Percentiles rank a stretch among this genome's conserved stretches.
Evolutionary conservation across 2,329 filamentous ascomycete species (phyloP).

Genomic region (Penicillium janthinellum): DNA sequence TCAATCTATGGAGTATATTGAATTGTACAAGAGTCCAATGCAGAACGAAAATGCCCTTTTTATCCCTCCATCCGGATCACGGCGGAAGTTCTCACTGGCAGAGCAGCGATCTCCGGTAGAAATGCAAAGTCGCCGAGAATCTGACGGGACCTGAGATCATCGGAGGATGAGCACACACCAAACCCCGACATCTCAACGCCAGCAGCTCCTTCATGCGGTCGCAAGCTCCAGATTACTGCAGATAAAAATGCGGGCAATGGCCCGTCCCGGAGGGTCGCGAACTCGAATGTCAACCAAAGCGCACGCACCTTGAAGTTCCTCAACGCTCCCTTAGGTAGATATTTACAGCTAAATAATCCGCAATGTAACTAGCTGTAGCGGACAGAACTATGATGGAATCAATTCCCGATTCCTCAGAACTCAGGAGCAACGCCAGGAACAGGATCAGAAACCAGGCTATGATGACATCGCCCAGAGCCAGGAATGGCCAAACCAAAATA

Average conservation of each 20-base stretch:
- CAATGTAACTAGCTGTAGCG: not conserved
- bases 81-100: not conserved
- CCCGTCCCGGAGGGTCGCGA: conserved; percentile 4
- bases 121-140: not conserved
- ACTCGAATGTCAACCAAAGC: not conserved
- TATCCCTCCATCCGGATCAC: not conserved
- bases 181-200: not conserved
- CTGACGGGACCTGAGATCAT: not conserved
- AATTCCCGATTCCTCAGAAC: not conserved
- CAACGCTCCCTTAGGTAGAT: not conserved
- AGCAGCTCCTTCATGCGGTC: not conserved
- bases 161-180: not conserved
- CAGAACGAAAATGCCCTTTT: not conserved
- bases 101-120: not conserved
- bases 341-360: not conserved
- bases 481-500: conserved; percentile 7
- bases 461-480: conserved; percentile 12
- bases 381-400: not conserved
- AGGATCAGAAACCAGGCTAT: not conserved
- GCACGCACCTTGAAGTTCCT: not conserved
- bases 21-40: not conserved
- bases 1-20: not conserved
- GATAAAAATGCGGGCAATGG: not conserved
- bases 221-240: not conserved
- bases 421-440: not conserved